These are phyloP conservation scores for Escallonia rubra DNA, from an alignment of 129 eudicot genomes.

Conservation along the genomic window DNA sequence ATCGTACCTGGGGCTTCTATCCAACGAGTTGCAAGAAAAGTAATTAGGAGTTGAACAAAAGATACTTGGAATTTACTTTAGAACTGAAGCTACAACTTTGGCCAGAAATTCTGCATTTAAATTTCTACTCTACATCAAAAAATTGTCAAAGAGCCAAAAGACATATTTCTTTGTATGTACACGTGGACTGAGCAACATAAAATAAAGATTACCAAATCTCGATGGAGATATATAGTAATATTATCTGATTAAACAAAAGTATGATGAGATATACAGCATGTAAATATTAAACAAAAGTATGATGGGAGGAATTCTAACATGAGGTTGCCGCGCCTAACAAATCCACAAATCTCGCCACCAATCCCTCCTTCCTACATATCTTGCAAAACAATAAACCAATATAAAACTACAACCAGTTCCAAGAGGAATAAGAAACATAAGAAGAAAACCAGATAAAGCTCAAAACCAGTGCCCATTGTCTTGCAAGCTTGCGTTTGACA, in stretches of 20 bases:
- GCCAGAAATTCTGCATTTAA: no score
- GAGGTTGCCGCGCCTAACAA: constrained; percentile 25
- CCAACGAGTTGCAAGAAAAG: no score
- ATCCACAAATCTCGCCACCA: constrained; percentile 29
- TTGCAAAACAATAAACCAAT: background rate
- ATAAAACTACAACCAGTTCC: background rate
- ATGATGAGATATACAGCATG: no score
- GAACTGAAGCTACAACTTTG: no score
- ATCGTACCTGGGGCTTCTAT: no score
- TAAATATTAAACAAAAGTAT: background rate
- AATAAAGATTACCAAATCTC: no score
- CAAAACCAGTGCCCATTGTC: background rate
- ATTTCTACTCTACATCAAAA: no score
- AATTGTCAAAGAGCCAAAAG: background rate
- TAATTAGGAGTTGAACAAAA: no score
- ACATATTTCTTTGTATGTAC: no score
- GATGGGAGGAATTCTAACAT: background rate
- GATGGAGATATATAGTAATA: no score
- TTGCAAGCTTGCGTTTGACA: background rate
- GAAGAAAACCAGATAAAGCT: constrained; percentile 9
- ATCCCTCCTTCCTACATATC: constrained; percentile 5
- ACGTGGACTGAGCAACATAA: no score
- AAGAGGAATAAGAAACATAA: background rate
- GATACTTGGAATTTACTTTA: no score
- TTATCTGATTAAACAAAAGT: background rate